phyloP scores from a whole-genome alignment of 148 eudicot species.

The Mesembryanthemum crystallinum region DNA sequence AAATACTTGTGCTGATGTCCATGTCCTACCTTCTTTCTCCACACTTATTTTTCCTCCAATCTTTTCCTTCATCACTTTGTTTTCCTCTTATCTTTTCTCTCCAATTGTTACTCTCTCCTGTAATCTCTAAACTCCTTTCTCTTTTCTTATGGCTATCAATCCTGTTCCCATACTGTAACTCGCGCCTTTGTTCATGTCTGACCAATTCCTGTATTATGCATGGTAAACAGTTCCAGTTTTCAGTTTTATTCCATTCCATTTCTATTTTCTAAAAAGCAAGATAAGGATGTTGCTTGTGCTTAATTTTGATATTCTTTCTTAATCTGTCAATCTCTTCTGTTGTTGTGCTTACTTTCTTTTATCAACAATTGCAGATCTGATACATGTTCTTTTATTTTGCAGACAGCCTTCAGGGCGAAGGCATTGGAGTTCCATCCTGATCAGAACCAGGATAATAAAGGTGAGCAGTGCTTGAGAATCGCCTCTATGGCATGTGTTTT shows the following conservation, averaged over 20 bases:
- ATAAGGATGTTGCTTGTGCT: neutral
- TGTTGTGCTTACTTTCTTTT: neutral
- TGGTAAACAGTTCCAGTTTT: neutral
- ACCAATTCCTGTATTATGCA: neutral
- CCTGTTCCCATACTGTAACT: no score
- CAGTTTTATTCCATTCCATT: neutral
- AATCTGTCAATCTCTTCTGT: neutral
- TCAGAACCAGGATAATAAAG: constrained; percentile 90
- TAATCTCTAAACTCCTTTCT: no score
- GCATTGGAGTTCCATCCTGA: constrained; percentile 95
- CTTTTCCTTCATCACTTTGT: no score
- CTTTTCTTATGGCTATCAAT: no score
- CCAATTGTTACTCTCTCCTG: no score
- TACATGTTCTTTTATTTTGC: constrained; percentile 17
- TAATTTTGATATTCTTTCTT: neutral
- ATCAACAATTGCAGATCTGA: neutral
- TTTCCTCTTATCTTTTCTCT: no score
- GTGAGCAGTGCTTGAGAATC: constrained; percentile 30
- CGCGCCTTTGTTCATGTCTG: neutral
- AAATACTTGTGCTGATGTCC: no score
- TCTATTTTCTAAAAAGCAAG: neutral
- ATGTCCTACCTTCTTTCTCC: no score
- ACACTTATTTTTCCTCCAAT: no score
- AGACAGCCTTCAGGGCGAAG: constrained; percentile 92
- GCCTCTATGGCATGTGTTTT: neutral